Evolutionary conservation across 2,329 filamentous ascomycete species (phyloP).

Genomic region (Periglandula ipomoeae): DNA sequence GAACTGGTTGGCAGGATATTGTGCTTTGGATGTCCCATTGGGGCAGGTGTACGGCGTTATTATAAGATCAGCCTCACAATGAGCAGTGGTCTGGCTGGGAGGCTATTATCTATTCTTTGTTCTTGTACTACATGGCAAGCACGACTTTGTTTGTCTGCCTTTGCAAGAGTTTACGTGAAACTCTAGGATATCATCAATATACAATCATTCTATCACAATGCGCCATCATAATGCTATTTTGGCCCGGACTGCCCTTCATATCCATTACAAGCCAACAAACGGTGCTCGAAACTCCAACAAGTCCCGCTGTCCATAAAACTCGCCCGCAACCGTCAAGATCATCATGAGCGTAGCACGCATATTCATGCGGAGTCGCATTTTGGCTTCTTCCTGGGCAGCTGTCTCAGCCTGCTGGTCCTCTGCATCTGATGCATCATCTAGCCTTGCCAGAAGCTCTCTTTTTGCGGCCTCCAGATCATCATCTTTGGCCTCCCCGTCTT

Average conservation of each 20-base stretch:
- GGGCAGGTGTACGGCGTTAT: neutral
- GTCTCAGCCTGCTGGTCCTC: conserved; percentile 19
- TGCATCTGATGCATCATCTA: conserved; percentile 21
- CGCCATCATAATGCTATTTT: neutral
- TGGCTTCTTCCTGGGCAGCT: conserved; percentile 18
- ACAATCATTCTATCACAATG: neutral
- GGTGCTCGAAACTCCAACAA: conserved; percentile 65
- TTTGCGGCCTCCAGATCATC: conserved; percentile 38
- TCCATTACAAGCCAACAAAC: conserved; percentile 36
- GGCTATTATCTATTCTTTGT: neutral
- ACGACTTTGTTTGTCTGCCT: neutral
- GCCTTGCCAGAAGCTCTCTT: conserved; percentile 35
- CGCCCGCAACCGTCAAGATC: conserved; percentile 80
- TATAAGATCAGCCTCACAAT: neutral
- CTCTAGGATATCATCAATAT: neutral
- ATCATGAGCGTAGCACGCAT: conserved; percentile 75
- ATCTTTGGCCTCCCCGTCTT: conserved; percentile 23
- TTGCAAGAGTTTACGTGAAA: neutral
- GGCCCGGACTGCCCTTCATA: neutral
- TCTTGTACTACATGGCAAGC: neutral
- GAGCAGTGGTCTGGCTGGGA: neutral
- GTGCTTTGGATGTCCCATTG: neutral
- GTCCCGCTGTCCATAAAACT: conserved; percentile 84
- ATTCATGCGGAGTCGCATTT: conserved; percentile 34
- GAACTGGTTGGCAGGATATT: neutral